These are phyloP conservation scores for Nakazawaea pomicola DNA, from an alignment of 805 yeast species.

Conservation along the genomic window DNA sequence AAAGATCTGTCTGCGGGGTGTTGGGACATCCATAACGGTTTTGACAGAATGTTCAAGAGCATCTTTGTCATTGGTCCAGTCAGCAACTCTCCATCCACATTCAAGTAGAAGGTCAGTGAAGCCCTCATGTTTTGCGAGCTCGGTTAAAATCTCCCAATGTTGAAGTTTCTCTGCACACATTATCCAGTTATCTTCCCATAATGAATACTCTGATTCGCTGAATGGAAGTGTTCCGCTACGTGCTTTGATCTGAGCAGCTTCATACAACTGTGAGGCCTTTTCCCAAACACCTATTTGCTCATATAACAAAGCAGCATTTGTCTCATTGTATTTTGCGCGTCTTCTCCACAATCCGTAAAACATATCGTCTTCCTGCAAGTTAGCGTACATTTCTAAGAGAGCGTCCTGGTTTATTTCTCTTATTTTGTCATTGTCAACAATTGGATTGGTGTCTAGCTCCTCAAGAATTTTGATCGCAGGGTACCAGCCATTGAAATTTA, in stretches of 20 bases:
- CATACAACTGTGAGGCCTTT: slow-evolving; percentile 88
- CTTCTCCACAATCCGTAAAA: slow-evolving; percentile 98
- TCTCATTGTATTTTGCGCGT: slow-evolving; percentile 89
- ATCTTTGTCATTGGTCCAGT: slow-evolving; percentile 93
- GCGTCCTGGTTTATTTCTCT: slow-evolving; percentile 89
- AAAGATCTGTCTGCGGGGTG: slow-evolving; percentile 93
- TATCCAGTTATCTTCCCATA: slow-evolving; percentile 99
- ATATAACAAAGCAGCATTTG: slow-evolving; percentile 86
- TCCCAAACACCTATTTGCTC: slow-evolving; percentile 97
- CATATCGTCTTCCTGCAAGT: slow-evolving; percentile 91
- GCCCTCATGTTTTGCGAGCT: slow-evolving; percentile 95
- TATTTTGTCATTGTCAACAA: slow-evolving; percentile 66
- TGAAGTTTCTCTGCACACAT: slow-evolving; percentile 94
- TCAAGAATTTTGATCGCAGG: slow-evolving; percentile 84
- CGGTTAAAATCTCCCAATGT: slow-evolving; percentile 97
- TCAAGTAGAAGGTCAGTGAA: slow-evolving; percentile 92
- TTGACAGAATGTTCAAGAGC: slow-evolving; percentile 92
- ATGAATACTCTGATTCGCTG: slow-evolving; percentile 88
- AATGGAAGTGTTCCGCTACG: slow-evolving; percentile 93
- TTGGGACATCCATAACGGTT: slow-evolving; percentile 97
- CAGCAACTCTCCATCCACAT: slow-evolving; percentile 99
- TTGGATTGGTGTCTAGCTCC: slow-evolving; percentile 53
- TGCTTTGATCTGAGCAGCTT: slow-evolving; percentile 94
- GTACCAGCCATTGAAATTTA: slow-evolving; percentile 87
- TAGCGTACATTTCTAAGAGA: slow-evolving; percentile 79